Base-by-base conservation (phyloP, 2,329 filamentous ascomycete genomes). In the Akanthomyces lecanii region DNA sequence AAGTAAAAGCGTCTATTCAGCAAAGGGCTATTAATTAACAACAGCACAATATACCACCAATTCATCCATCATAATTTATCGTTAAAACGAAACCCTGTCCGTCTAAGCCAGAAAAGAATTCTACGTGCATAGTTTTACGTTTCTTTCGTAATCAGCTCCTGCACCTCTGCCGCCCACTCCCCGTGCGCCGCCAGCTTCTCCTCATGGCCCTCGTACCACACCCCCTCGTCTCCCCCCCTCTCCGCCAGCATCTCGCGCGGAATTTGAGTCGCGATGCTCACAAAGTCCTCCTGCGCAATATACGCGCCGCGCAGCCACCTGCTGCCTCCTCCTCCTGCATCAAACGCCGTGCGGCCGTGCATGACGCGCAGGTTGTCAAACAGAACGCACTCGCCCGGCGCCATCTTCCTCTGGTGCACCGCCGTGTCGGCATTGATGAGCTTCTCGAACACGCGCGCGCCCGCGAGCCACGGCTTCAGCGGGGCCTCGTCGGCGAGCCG, bases 221-320 rank as follows among this genome's bases (percentile, higher is more conserved):
- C 48, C 61, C 57, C 62, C 63, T 59, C 1, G 61, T 61, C 1
- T 65, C 67, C 6, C 70, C 67, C 38, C 69, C 69, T 56, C 58
- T 69, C 67, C 14, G 69, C 68, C 1, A 71, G 69, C 55, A 72
- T 48, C 0, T 54, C 67, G 16, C 63, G 61, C 0, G 75, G 75
- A 0, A 75, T 71, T 47, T 75, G 67, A 4, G 70, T 48, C 1
- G 72, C 72, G 33, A 69, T 71, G 64, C 78, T 81, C 12, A 70
- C 51, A 58, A 81, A 80, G 64, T 79, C 79, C 62, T 80, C 74
- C 5, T 74, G 69, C 65, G 89, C 85, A 33, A 97, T 81, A 75
- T 98, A 99, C 0, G 91, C 85, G 5, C 95, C 95, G 68, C 91
- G 90, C 61, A 98, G 76, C 90, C 91, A 96, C 59, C 94, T 81